Evolutionary conservation across 2,329 filamentous ascomycete genomes (phyloP).

Genomic region (Sclerotinia trifoliorum): DNA sequence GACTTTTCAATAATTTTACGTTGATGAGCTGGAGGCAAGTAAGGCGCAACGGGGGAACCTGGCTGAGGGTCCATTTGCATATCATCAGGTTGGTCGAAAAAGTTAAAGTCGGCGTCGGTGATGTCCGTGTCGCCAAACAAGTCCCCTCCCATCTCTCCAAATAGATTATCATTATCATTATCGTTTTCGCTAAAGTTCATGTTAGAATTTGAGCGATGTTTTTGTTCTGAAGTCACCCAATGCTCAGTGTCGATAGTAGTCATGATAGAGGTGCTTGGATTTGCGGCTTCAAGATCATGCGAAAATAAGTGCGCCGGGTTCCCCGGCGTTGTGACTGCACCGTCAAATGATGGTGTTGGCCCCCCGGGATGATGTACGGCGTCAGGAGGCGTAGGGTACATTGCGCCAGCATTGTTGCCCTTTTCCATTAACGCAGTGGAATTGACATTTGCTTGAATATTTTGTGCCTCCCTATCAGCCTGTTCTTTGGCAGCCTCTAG

Average conservation of each 20-base stretch:
- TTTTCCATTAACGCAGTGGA: constrained; percentile 54
- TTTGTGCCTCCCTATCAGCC: constrained; percentile 45
- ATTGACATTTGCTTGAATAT: constrained; percentile 48
- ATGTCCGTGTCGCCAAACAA: constrained; percentile 64
- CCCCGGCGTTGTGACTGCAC: constrained; percentile 54
- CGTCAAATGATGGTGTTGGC: constrained; percentile 57
- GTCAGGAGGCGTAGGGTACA: constrained; percentile 73
- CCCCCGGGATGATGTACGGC: constrained; percentile 55
- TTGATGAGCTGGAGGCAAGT: constrained; percentile 2
- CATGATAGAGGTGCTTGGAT: constrained; percentile 20
- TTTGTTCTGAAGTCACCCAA: constrained; percentile 35
- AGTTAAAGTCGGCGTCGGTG: constrained; percentile 82
- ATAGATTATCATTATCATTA: constrained; percentile 51
- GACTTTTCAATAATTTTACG: constrained; percentile 17
- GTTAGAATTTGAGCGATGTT: constrained; percentile 29
- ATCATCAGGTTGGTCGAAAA: constrained; percentile 65
- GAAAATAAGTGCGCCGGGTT: constrained; percentile 43
- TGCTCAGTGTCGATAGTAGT: constrained; percentile 33
- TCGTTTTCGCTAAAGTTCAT: constrained; percentile 35
- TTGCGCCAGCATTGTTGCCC: constrained; percentile 51
- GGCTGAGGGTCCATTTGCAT: constrained; percentile 28
- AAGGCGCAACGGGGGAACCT: not conserved
- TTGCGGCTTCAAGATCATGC: constrained; percentile 41
- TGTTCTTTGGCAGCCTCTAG: constrained; percentile 43
- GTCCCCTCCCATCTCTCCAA: constrained; percentile 67